Evolutionary conservation across 73 alveolate genomes (phyloP).

Genomic region (Paramecium biaurelia): DNA sequence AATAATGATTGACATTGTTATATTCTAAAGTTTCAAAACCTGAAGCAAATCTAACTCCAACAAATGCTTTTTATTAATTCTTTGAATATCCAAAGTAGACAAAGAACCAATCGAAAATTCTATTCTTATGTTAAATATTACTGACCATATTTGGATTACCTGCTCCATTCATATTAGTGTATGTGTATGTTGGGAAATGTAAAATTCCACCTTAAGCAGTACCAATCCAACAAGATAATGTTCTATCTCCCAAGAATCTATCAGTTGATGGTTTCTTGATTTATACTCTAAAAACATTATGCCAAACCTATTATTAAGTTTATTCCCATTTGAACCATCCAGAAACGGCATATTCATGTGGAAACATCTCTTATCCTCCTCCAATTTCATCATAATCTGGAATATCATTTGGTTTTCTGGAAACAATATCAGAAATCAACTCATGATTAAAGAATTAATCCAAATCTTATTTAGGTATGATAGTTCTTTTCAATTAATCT

Average conservation of each 20-base stretch:
- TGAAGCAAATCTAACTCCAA: neutral
- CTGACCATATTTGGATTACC: conserved; percentile 32
- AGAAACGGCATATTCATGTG: conserved; percentile 23
- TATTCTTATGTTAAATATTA: conserved; percentile 38
- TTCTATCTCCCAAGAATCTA: conserved; percentile 40
- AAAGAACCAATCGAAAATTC: conserved; percentile 40
- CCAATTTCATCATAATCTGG: conserved; percentile 55
- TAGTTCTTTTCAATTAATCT: neutral
- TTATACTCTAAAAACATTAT: conserved; percentile 43
- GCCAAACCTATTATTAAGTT: neutral
- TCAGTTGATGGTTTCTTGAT: conserved; percentile 36
- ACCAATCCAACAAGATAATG: conserved; percentile 41
- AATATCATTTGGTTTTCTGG: neutral
- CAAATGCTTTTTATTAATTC: neutral
- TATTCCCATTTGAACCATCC: conserved; percentile 52
- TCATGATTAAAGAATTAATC: conserved; percentile 30
- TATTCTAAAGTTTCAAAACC: neutral
- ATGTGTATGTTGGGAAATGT: conserved; percentile 56
- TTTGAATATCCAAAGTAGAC: conserved; percentile 31
- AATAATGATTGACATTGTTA: neutral
- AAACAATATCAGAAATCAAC: neutral
- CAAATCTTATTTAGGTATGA: conserved; percentile 7
- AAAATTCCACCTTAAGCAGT: neutral
- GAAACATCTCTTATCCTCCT: conserved; percentile 24
- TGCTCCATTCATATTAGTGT: conserved; percentile 50